phyloP scores from a whole-genome alignment of 2,329 filamentous ascomycete genomes.

The Penicillium brevicompactum region DNA sequence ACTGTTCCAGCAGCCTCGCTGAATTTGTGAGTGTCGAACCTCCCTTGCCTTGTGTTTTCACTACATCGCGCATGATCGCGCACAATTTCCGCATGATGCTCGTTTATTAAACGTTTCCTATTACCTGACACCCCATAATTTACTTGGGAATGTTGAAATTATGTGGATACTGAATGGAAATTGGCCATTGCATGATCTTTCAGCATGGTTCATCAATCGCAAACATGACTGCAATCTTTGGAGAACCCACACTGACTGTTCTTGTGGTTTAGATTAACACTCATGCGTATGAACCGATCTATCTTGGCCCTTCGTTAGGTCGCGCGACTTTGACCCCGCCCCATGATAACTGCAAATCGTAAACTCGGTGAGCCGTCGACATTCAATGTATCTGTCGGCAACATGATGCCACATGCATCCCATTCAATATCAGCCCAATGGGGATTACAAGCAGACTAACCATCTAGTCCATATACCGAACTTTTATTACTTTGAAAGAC shows the following conservation, averaged over 20 bases:
- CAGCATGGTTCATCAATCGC: neutral
- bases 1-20: neutral
- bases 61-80: neutral
- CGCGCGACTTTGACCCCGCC: too few relatives aligned
- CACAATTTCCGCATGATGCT: conserved; percentile 6
- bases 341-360: too few relatives aligned
- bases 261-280: neutral
- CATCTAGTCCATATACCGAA: too few relatives aligned
- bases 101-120: conserved; percentile 13
- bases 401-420: too few relatives aligned
- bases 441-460: too few relatives aligned
- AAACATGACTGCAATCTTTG: neutral
- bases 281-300: neutral
- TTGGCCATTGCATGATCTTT: neutral
- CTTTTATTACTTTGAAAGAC: too few relatives aligned
- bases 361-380: too few relatives aligned
- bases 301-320: neutral
- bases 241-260: neutral
- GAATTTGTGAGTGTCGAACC: conserved; percentile 1
- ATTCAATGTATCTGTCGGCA: too few relatives aligned
- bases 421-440: too few relatives aligned
- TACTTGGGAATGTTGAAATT: conserved; percentile 10
- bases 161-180: conserved; percentile 9
- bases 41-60: neutral
- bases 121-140: conserved; percentile 9